These are phyloP conservation scores for Chlorella vulgaris DNA, from an alignment of 139 green algal species.

Conservation along the genomic window DNA sequence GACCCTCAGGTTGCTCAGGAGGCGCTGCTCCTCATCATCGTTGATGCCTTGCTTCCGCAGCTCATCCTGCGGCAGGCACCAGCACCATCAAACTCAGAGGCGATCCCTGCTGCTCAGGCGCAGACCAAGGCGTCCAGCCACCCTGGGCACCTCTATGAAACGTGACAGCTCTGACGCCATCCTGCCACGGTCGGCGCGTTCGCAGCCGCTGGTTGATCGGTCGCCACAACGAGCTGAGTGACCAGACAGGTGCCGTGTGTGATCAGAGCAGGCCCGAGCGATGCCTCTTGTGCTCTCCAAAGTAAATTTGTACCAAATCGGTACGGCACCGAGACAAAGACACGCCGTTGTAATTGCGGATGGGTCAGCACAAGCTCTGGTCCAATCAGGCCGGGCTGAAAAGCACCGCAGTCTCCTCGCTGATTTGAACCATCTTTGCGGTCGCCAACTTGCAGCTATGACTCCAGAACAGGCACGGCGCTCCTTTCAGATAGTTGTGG, in stretches of 20 bases:
- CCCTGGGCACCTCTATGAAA: constrained; percentile 29
- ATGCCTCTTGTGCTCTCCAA: no score
- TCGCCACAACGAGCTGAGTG: no score
- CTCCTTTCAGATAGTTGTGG: constrained; percentile 91
- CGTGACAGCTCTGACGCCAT: constrained; percentile 40
- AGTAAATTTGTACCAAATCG: no score
- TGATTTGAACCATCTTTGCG: no score
- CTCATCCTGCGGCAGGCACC: constrained; percentile 25
- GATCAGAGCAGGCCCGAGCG: no score
- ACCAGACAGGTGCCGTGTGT: no score
- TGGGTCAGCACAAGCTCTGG: no score
- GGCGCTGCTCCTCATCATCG: constrained; percentile 47
- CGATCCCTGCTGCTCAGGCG: neutral
- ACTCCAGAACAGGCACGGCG: constrained; percentile 4
- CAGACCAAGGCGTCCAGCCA: neutral
- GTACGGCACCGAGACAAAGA: no score
- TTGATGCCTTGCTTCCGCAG: constrained; percentile 44
- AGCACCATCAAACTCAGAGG: neutral
- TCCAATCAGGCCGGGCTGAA: no score
- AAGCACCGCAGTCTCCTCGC: no score
- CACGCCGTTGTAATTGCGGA: no score
- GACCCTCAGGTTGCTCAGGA: constrained; percentile 44
- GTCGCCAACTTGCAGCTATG: constrained; percentile 20
- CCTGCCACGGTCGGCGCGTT: neutral
- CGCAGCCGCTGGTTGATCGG: no score